Evolutionary conservation across 805 yeast species (phyloP), one percentile per base, ranked within the genome.

Genomic region (Metschnikowia hibisci): DNA sequence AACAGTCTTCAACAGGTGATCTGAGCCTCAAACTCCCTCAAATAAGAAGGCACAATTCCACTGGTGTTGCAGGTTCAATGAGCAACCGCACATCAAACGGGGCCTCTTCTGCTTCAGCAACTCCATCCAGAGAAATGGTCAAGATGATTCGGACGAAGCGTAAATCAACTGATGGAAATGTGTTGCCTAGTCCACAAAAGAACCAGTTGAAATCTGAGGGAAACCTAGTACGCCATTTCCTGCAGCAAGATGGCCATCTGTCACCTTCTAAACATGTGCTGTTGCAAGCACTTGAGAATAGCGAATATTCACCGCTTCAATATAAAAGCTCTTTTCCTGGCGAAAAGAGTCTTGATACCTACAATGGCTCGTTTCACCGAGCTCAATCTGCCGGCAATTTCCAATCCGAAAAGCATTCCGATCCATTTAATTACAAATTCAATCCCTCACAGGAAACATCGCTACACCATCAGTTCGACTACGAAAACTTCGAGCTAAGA

Each of bases 371-470:
- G 6, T 29, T 37, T 14, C 40, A 30, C 4, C 65, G 67, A 36
- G 68, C 71, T 1, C 60, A 54, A 41, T 65, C 71, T 37, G 63
- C 71, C 2, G 63, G 64, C 1, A 68, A 64, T 43, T 64, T 67
- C 39, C 43, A 36, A 16, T 6, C 27, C 16, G 41, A 28, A 34
- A 34, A 39, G 32, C 42, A 14, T 38, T 13, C 18, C 5, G 40
- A 32, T 13, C 34, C 37, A 7, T 27, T 27, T 23, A 39, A 25
- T 23, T 31, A 33, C 28, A 25, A 41, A 22, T 32, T 16, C 7
- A 35, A 38, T 22, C 40, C 42, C 1, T 34, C 41, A 15, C 27
- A 32, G 13, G 51, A 47, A 13, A 35, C 30, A 15, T 25, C 39
- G 22, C 25, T 45, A 3, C 40, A 39, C 18, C 18, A 35, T 28